A percentile compares a stretch with the other conserved stretches of the same genome.
These are phyloP conservation scores for Kwoniella newhampshirensis DNA, from an alignment of 768 basidiomycete species.

Conservation along the genomic window DNA sequence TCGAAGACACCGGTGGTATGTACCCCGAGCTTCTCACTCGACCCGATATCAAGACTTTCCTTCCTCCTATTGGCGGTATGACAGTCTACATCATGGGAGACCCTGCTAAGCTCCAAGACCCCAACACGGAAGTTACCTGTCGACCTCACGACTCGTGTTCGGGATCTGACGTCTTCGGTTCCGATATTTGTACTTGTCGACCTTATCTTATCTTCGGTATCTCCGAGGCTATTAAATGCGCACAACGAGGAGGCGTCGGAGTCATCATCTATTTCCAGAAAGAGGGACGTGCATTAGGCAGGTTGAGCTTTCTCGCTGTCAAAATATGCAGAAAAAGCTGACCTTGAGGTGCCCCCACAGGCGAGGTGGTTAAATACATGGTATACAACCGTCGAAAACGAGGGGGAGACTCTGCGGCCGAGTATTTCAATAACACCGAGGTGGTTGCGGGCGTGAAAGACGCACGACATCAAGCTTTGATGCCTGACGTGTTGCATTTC, in stretches of 20 bases:
- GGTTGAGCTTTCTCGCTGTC: constrained; percentile 5
- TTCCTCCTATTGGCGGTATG: constrained; percentile 83
- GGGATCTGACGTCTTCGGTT: constrained; percentile 94
- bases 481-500: constrained; percentile 97
- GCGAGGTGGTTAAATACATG: constrained; percentile 89
- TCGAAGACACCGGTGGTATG: constrained; percentile 73
- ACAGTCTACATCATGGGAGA: constrained; percentile 95
- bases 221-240: constrained; percentile 83
- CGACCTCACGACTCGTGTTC: constrained; percentile 85
- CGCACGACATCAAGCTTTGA: constrained; percentile 56
- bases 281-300: constrained; percentile 5
- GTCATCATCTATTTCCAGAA: constrained; percentile 85
- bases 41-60: constrained; percentile 90
- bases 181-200: constrained; percentile 57
- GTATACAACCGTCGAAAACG: constrained; percentile 97
- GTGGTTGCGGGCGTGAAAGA: constrained; percentile 79
- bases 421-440: constrained; percentile 92
- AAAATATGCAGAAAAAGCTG: not conserved
- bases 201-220: constrained; percentile 91
- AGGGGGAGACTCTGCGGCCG: constrained; percentile 85
- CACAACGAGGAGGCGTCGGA: constrained; percentile 82
- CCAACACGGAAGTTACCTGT: constrained; percentile 48
- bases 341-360: constrained; percentile 67
- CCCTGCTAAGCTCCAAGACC: constrained; percentile 61
- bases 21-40: constrained; percentile 88